Base-by-base conservation (phyloP, 2,329 filamentous ascomycete species). In the Zarea fungicola region DNA sequence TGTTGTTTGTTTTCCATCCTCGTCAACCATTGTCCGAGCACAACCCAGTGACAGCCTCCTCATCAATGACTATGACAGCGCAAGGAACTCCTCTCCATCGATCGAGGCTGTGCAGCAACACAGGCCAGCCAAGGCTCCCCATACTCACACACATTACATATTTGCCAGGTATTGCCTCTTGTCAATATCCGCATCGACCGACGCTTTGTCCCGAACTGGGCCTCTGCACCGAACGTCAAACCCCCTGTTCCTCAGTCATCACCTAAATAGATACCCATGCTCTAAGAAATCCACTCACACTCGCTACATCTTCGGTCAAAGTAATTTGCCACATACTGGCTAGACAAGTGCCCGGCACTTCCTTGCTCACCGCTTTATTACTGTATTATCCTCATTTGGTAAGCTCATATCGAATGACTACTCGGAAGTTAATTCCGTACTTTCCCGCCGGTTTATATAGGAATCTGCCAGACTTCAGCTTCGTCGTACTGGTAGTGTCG, bases 81-180 rank as follows among this genome's bases (percentile, higher is more conserved):
- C 23, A 45, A 44, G 9, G 32, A 28, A 18, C 18, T 46, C 39
- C 34, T 37, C 37, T 37, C 31, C 43, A 46, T 46, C 43, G 43
- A 46, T 46, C 43, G 43, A 39, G 43, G 43, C 43, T 29, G 18
- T 46, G 43, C 42, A 36, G 14, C 19, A 26, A 43, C n/a, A 36
- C 40, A n/a, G 11, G 13, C 11, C n/a, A 21, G 25, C 29, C 29
- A 44, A 13, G 29, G 5, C 34, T 23, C 10, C 21, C 25, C 29
- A 22, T 23, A 34, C 28, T 43, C 25, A 21, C 42, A 35, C 29
- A 10, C 25, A 35, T 31, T 31, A 34, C n/a, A 23, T 7, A 41
- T 3, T 34, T 37, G 21, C 9, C 41, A 28, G 29, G 25, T 23
- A 25, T 16, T 22, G 37, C 37, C n/a, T 26, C 37, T 40, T 14